phyloP scores from a whole-genome alignment of 1,284 basidiomycete genomes.

The Sutorius eximius region DNA sequence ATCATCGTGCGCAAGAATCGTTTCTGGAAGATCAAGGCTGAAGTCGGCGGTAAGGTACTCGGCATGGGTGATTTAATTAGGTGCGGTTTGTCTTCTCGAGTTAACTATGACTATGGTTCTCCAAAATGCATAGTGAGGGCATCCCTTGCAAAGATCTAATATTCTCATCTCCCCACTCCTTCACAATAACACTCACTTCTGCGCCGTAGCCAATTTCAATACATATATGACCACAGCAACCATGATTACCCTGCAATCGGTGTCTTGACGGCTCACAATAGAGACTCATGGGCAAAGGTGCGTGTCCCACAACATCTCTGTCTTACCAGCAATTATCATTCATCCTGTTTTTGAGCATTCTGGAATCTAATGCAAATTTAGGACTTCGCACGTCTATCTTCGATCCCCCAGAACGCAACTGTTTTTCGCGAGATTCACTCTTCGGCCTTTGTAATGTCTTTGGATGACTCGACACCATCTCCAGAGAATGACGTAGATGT shows the following conservation, averaged over 20 bases:
- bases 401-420: constrained; percentile 56
- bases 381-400: constrained; percentile 63
- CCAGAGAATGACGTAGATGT: constrained; percentile 47
- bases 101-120: neutral
- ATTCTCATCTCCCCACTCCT: neutral
- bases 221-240: constrained; percentile 67
- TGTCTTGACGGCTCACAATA: constrained; percentile 72
- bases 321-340: neutral
- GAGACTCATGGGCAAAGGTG: constrained; percentile 85
- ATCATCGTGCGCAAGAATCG: constrained; percentile 77
- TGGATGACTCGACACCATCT: constrained; percentile 64
- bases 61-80: constrained; percentile 69
- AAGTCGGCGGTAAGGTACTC: constrained; percentile 57
- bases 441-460: constrained; percentile 77
- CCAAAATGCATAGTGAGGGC: neutral
- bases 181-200: neutral
- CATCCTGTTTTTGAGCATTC: neutral
- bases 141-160: constrained; percentile 2
- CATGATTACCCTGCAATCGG: constrained; percentile 74
- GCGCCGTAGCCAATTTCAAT: constrained; percentile 64
- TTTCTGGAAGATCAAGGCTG: constrained; percentile 72
- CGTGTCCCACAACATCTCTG: constrained; percentile 4
- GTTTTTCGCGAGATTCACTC: constrained; percentile 78
- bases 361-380: constrained; percentile 27
- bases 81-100: constrained; percentile 37